Conservation (phyloP, 2,329 filamentous ascomycete species). For the Achaetomium macrosporum region DNA sequence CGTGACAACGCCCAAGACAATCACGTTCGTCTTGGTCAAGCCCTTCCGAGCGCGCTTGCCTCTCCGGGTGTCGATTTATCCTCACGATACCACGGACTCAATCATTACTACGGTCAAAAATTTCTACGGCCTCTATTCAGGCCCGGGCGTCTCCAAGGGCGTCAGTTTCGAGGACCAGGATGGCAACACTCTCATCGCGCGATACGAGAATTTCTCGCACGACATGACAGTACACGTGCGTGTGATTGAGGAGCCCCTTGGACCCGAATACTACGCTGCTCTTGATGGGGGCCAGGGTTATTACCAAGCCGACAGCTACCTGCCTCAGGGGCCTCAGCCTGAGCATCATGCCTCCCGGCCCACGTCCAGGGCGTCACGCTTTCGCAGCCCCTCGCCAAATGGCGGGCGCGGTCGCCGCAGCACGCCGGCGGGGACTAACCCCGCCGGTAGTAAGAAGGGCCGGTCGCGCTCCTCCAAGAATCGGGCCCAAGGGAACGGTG, state of each 20-base stretch:
- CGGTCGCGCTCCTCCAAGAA: conserved; percentile 66
- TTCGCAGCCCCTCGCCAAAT: conserved; percentile 73
- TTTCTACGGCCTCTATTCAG: conserved; percentile 93
- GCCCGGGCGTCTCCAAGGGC: conserved; percentile 61
- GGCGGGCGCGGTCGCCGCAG: conserved; percentile 67
- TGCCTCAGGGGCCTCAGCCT: conserved; percentile 43
- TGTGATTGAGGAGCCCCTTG: conserved; percentile 62
- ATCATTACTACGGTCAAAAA: conserved; percentile 99
- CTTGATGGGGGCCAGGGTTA: conserved; percentile 48
- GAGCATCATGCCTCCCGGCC: conserved; percentile 61
- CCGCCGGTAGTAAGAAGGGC: conserved; percentile 52
- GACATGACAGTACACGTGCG: conserved; percentile 93
- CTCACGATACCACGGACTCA: conserved; percentile 93
- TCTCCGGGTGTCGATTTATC: conserved; percentile 86
- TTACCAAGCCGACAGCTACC: conserved; percentile 49
- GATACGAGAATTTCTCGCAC: conserved; percentile 91
- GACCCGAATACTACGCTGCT: conserved; percentile 47
- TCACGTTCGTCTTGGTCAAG: conserved; percentile 72
- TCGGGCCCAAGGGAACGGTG: conserved; percentile 45
- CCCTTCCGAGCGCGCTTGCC: conserved; percentile 67
- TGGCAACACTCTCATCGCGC: conserved; percentile 86
- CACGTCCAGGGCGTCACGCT: conserved; percentile 62
- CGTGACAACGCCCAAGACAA: conserved; percentile 57
- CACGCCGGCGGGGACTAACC: conserved; percentile 58
- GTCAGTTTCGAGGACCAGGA: conserved; percentile 92